Conservation (phyloP, 768 basidiomycete genomes). For the Fomitopsis serialis region DNA sequence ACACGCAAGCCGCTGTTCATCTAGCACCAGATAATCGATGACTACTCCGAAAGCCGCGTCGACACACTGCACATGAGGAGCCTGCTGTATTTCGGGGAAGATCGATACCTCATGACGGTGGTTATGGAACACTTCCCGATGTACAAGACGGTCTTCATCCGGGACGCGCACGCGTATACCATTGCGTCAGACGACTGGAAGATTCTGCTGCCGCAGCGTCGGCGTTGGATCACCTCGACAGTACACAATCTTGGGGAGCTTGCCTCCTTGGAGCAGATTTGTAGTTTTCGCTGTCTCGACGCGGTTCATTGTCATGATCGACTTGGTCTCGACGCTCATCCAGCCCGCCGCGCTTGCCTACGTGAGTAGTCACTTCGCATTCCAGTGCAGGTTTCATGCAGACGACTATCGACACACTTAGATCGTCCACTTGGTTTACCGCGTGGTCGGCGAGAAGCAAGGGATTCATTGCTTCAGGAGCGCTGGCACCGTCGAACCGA, state of each 20-base stretch:
- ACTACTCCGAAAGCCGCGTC: constrained; percentile 94
- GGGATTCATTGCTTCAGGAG: constrained; percentile 50
- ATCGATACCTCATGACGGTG: constrained; percentile 95
- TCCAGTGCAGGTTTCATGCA: too few species aligned
- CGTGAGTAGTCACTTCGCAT: constrained; percentile 60
- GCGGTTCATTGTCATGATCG: constrained; percentile 97
- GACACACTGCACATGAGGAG: constrained; percentile 99
- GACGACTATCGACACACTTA: too few species aligned
- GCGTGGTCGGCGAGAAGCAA: constrained; percentile 61
- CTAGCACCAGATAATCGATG: constrained; percentile 82
- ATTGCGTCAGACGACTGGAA: constrained; percentile 96
- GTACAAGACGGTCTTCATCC: constrained; percentile 92
- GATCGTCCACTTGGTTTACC: constrained; percentile 86
- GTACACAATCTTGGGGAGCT: constrained; percentile 95
- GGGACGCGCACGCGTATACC: constrained; percentile 91
- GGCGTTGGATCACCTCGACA: constrained; percentile 99
- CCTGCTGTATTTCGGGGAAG: constrained; percentile 93
- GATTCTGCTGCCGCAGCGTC: constrained; percentile 89
- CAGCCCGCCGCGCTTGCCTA: constrained; percentile 87
- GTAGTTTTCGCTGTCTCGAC: constrained; percentile 98
- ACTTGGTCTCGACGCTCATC: constrained; percentile 81
- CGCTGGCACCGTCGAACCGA: constrained; percentile 32
- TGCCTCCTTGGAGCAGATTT: constrained; percentile 84
- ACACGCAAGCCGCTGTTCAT: constrained; percentile 93
- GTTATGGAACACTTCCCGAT: constrained; percentile 93